phyloP scores from a whole-genome alignment of 805 yeast genomes.

The Candida endomychidarum region DNA sequence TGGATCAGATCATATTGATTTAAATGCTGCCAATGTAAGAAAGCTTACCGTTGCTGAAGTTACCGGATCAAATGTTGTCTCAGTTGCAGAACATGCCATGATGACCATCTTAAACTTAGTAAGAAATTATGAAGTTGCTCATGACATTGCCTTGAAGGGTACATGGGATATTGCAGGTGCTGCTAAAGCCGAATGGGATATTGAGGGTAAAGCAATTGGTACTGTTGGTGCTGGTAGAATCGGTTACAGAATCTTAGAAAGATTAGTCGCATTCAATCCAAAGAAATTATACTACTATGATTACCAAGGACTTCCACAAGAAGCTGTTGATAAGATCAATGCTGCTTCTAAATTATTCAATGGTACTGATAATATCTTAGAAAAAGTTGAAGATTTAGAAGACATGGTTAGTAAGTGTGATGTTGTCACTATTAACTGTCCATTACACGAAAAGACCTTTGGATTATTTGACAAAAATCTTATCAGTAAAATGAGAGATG shows the following conservation, averaged over 20 bases:
- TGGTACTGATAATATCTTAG: slow-evolving; percentile 54
- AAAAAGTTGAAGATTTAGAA: slow-evolving; percentile 58
- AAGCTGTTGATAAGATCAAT: slow-evolving; percentile 42
- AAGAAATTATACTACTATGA: slow-evolving; percentile 73
- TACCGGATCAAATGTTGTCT: slow-evolving; percentile 76
- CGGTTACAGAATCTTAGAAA: slow-evolving; percentile 72
- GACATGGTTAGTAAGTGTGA: slow-evolving; percentile 69
- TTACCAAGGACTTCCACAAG: slow-evolving; percentile 65
- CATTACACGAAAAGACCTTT: slow-evolving; percentile 67
- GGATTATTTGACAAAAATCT: slow-evolving; percentile 68
- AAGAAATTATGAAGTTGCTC: slow-evolving; percentile 78
- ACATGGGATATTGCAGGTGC: slow-evolving; percentile 78
- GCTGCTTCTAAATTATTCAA: slow-evolving; percentile 36
- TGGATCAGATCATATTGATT: slow-evolving; percentile 79
- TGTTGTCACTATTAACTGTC: slow-evolving; percentile 74
- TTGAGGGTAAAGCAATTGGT: slow-evolving; percentile 75
- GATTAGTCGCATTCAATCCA: slow-evolving; percentile 71
- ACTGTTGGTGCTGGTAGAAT: slow-evolving; percentile 84
- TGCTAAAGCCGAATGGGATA: slow-evolving; percentile 71
- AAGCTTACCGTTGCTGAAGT: slow-evolving; percentile 74
- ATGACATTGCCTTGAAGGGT: slow-evolving; percentile 59
- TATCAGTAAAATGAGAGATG: slow-evolving; percentile 67
- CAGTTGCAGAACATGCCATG: slow-evolving; percentile 80
- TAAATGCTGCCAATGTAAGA: slow-evolving; percentile 62
- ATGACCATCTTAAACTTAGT: slow-evolving; percentile 72